A percentile compares a stretch with the other conserved stretches of the same genome.
Conservation (phyloP, 2,329 filamentous ascomycete genomes). For the Diaporthe longicolla region DNA sequence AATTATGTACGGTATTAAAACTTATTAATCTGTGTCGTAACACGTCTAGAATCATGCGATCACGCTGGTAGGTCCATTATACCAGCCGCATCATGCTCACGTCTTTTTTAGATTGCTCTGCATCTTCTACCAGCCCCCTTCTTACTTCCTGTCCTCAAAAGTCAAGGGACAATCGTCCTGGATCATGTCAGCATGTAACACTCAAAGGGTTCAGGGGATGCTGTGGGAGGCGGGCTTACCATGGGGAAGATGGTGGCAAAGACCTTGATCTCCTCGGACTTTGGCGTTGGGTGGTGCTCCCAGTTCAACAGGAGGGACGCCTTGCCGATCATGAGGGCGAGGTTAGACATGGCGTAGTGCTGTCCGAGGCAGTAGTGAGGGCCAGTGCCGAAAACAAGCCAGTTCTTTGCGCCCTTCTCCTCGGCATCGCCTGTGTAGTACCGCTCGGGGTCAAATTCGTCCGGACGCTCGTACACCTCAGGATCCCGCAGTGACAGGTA, state of each 20-base stretch:
- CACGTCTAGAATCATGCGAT: conserved; percentile 33
- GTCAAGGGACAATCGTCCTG: conserved; percentile 88
- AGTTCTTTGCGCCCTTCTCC: conserved; percentile 90
- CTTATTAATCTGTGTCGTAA: conserved; percentile 40
- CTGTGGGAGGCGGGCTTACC: conserved; percentile 69
- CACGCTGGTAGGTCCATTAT: conserved; percentile 22
- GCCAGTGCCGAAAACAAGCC: conserved; percentile 93
- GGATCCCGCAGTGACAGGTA: conserved; percentile 93
- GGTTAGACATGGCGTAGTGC: conserved; percentile 88
- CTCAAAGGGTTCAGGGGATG: not conserved
- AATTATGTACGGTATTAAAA: conserved; percentile 41
- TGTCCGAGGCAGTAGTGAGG: conserved; percentile 98
- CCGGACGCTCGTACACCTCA: conserved; percentile 91
- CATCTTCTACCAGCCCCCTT: conserved; percentile 44
- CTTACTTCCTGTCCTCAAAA: conserved; percentile 72
- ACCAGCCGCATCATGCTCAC: conserved; percentile 18
- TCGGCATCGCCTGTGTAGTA: conserved; percentile 94
- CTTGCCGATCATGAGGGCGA: conserved; percentile 92
- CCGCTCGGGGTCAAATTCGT: conserved; percentile 89
- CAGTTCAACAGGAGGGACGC: conserved; percentile 89
- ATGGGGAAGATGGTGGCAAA: conserved; percentile 98
- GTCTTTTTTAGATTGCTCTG: not conserved
- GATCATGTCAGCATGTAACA: conserved; percentile 37
- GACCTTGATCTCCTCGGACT: conserved; percentile 95
- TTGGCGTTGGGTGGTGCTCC: conserved; percentile 86